A percentile compares a stretch with the other conserved stretches of the same genome.
phyloP scores from a whole-genome alignment of 257 asterid species.

The Ilex asprella region DNA sequence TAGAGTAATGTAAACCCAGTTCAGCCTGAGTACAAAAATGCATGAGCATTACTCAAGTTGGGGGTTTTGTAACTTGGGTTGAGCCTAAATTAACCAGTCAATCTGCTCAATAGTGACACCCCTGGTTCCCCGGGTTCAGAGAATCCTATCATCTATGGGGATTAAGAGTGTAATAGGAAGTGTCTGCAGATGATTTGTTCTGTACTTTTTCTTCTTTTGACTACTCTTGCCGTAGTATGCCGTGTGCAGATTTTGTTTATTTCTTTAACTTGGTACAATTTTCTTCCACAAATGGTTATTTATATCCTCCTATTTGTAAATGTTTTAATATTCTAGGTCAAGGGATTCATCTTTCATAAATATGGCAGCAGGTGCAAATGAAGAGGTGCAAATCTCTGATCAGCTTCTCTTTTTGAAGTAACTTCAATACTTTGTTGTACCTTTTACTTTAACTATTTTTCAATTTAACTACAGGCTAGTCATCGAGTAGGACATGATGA shows the following conservation, averaged over 20 bases:
- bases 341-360: conserved; percentile 70
- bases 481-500: conserved; percentile 64
- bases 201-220: neutral
- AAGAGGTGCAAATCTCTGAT: conserved; percentile 45
- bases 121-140: neutral
- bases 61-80: no score
- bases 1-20: no score
- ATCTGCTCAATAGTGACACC: no score
- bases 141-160: no score
- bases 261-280: neutral
- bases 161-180: no score
- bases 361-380: conserved; percentile 87
- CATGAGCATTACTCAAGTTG: no score
- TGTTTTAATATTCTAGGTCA: conserved; percentile 39
- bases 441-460: conserved; percentile 8
- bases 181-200: neutral
- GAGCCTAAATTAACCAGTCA: no score
- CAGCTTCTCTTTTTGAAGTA: neutral
- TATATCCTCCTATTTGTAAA: no score
- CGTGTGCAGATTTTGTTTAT: neutral
- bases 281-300: neutral
- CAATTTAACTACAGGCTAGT: conserved; percentile 46
- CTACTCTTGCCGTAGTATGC: no score
- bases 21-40: no score
- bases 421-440: neutral